These are phyloP conservation scores for Drechmeria coniospora DNA, from an alignment of 2,329 filamentous ascomycete species.

Conservation along the genomic window DNA sequence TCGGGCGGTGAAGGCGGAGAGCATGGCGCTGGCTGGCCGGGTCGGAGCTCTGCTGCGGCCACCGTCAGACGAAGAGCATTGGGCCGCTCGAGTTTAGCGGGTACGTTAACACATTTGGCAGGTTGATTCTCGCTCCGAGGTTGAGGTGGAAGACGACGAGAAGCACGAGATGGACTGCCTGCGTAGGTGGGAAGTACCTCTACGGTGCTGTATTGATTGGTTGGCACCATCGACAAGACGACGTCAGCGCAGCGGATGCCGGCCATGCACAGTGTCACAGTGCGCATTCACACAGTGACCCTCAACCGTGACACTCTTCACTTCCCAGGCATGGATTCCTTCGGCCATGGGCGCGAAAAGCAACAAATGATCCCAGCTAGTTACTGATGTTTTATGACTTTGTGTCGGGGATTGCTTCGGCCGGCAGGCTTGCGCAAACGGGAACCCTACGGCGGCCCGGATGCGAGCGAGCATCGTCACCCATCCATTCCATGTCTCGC, in stretches of 20 bases:
- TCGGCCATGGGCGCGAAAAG: background rate
- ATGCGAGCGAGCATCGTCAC: too few relatives aligned
- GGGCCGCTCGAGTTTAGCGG: conserved; percentile 5
- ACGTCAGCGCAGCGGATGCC: conserved; percentile 11
- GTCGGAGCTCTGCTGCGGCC: conserved; percentile 20
- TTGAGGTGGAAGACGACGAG: too few relatives aligned
- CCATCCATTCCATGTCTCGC: too few relatives aligned
- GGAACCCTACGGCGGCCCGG: too few relatives aligned
- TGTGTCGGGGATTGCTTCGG: too few relatives aligned
- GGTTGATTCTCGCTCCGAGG: too few relatives aligned
- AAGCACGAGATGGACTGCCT: too few relatives aligned
- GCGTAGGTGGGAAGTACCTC: too few relatives aligned
- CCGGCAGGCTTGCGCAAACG: too few relatives aligned
- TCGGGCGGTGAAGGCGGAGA: conserved; percentile 92
- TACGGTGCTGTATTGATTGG: conserved; percentile 1
- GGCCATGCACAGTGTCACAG: conserved; percentile 10
- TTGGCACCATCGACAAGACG: conserved; percentile 5
- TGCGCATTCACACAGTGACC: conserved; percentile 4
- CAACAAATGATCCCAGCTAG: background rate
- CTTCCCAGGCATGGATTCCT: background rate
- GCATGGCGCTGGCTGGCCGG: conserved; percentile 48
- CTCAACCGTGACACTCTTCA: background rate
- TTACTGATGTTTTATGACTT: too few relatives aligned
- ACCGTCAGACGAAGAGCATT: conserved; percentile 15
- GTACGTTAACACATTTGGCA: background rate